A percentile compares a stretch with the other conserved stretches of the same genome.
Conservation (phyloP, 805 yeast species). For the Cyberlindnera lachancei region DNA sequence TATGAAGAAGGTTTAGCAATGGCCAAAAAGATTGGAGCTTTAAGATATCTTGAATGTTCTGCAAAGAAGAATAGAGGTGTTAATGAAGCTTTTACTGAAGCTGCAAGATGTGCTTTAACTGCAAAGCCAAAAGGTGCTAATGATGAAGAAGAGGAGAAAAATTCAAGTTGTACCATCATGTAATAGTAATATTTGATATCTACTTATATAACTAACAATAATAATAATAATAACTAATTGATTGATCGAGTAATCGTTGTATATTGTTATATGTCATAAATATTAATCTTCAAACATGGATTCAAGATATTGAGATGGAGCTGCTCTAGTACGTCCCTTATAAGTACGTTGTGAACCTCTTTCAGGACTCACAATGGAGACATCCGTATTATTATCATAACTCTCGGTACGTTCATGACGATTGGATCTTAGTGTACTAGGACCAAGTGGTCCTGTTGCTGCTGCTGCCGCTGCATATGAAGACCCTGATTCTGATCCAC, state of each 20-base stretch:
- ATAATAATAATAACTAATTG: too few relatives aligned
- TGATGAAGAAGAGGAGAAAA: conserved; percentile 32
- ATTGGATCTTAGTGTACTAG: conserved; percentile 3
- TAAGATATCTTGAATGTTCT: conserved; percentile 91
- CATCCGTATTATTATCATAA: conserved; percentile 13
- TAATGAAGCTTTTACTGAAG: conserved; percentile 98
- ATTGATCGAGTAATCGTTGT: too few relatives aligned
- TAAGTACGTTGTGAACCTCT: conserved; percentile 12
- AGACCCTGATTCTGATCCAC: conserved; percentile 2
- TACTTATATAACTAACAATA: not conserved
- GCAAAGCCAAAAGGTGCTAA: conserved; percentile 77
- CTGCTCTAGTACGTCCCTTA: conserved; percentile 20
- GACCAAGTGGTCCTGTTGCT: not conserved
- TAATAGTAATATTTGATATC: conserved; percentile 13
- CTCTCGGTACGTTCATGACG: conserved; percentile 9
- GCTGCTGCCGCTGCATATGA: not conserved
- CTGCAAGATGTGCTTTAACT: conserved; percentile 91
- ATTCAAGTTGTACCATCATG: conserved; percentile 34
- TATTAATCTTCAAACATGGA: conserved; percentile 35
- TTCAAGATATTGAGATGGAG: conserved; percentile 44
- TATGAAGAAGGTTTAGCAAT: conserved; percentile 92
- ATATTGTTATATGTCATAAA: not conserved
- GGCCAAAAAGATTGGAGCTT: conserved; percentile 90
- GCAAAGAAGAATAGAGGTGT: conserved; percentile 96
- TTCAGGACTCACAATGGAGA: conserved; percentile 12